Conservation (phyloP, 169 alveolate species). For the Eimeria falciformis region DNA sequence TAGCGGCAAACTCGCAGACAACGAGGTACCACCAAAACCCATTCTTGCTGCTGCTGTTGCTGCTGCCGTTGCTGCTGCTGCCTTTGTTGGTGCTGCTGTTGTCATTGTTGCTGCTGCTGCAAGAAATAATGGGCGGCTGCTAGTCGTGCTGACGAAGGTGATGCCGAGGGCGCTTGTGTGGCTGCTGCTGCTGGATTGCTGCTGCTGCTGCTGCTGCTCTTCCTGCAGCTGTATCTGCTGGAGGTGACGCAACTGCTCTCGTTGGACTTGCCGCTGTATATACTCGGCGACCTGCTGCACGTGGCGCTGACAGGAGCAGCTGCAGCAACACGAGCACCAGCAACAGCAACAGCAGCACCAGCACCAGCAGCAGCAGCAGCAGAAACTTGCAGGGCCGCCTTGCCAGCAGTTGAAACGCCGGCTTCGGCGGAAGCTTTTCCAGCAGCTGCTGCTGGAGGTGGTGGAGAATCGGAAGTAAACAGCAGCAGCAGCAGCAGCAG, state of each 20-base stretch:
- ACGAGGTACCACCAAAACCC: conserved; percentile 12
- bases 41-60: conserved; percentile 13
- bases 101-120: background rate
- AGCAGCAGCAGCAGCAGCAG: conserved; percentile 1
- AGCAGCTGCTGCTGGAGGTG: background rate
- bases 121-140: background rate
- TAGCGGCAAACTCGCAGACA: conserved; percentile 55
- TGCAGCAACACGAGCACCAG: background rate
- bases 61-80: conserved; percentile 15
- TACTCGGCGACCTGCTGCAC: conserved; percentile 44
- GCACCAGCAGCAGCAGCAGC: conserved; percentile 34
- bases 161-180: background rate
- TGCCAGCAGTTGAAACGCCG: background rate
- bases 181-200: background rate
- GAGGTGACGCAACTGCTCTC: conserved; percentile 66
- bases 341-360: background rate
- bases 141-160: background rate
- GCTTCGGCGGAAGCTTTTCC: background rate
- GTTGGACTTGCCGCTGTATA: conserved; percentile 41
- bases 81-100: background rate
- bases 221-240: conserved; percentile 61
- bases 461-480: background rate
- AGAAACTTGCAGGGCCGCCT: no score
- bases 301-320: conserved; percentile 22
- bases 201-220: background rate